Conservation (phyloP, 768 basidiomycete species). For the Pleurotus giganteus region DNA sequence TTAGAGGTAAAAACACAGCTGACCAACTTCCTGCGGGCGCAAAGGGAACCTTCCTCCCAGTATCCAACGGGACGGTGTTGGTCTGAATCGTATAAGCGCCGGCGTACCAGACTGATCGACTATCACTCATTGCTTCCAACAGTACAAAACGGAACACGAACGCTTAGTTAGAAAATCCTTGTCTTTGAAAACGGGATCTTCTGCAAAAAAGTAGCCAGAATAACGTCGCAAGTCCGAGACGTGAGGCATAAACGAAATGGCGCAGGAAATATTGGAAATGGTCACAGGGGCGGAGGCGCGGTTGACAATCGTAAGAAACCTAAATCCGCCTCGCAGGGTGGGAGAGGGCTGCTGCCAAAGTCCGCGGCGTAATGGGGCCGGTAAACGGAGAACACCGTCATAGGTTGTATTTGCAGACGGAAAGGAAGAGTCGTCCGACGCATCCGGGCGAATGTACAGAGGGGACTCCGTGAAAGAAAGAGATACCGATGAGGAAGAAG, state of each 20-base stretch:
- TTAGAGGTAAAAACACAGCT: neutral
- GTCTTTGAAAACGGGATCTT: constrained; percentile 43
- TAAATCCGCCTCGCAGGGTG: constrained; percentile 49
- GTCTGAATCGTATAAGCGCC: constrained; percentile 64
- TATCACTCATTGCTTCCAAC: neutral
- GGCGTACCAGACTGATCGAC: constrained; percentile 50
- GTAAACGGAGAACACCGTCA: constrained; percentile 40
- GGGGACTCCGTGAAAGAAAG: constrained; percentile 62
- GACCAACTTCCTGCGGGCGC: constrained; percentile 39
- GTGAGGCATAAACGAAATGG: constrained; percentile 55
- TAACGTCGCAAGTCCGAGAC: constrained; percentile 46
- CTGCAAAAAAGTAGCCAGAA: constrained; percentile 50
- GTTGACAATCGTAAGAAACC: constrained; percentile 49
- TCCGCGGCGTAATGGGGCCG: constrained; percentile 33
- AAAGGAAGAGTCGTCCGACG: constrained; percentile 53
- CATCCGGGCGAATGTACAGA: constrained; percentile 46
- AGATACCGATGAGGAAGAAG: constrained; percentile 34
- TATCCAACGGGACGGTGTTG: constrained; percentile 49
- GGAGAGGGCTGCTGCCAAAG: constrained; percentile 48
- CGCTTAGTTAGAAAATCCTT: constrained; percentile 49
- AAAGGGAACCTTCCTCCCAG: constrained; percentile 48
- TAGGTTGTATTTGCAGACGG: constrained; percentile 42
- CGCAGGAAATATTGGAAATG: constrained; percentile 47
- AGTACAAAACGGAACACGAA: constrained; percentile 12
- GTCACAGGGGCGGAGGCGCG: constrained; percentile 30